Evolutionary conservation across 2,329 filamentous ascomycete genomes (phyloP), one percentile per base, ranked within the genome.

Genomic region (Penicillium thymicola): DNA sequence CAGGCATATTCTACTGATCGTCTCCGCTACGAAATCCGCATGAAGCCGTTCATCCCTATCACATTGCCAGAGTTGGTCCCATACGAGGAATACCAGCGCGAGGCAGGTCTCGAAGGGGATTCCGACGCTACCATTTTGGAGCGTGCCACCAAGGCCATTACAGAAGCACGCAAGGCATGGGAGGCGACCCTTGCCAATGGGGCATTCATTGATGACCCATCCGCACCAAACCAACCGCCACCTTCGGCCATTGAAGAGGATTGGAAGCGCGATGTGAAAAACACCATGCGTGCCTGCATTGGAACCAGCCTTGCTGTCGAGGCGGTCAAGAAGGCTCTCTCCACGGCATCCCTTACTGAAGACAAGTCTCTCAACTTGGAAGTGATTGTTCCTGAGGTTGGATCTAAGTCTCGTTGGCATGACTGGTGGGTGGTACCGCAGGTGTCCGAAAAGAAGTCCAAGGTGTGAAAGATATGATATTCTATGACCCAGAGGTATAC

Each of bases 1-100:
- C 65, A 73, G 28, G 86, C 88, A 0, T 95, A 92, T 70, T 84
- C 86, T 55, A 83, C 82, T 16, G 83, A 89, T 55, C 74, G 79
- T 32, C 76, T 92, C 5, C 85, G 90, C 13, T 92, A 94, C 71
- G 89, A 94, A 63, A 76, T 95, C 10, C 88, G 92, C 57, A 94
- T 96, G 90, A 89, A 89, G 66, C 90, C 91, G 0, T 96, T 95
- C 67, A 78, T 87, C 1, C 71, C 78, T 8, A 82, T 96, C 54
- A 81, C 83, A 10, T 79, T 90, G 2, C 89, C 90, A 0, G 82
- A 85, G 57, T 78, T 90, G 13, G 85, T 89, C 0, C 76, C 82
- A 0, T 88, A 84, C 59, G 82, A 85, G 7, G 82, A 86, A 14
- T 90, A 89, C 59, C 72, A 76, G 18, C 68, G 68, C 7, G 74